Evolutionary conservation across 108 stramenopile genomes (phyloP), one percentile per base, ranked within the genome.

Genomic region (Cyclostephanos invisitatus): DNA sequence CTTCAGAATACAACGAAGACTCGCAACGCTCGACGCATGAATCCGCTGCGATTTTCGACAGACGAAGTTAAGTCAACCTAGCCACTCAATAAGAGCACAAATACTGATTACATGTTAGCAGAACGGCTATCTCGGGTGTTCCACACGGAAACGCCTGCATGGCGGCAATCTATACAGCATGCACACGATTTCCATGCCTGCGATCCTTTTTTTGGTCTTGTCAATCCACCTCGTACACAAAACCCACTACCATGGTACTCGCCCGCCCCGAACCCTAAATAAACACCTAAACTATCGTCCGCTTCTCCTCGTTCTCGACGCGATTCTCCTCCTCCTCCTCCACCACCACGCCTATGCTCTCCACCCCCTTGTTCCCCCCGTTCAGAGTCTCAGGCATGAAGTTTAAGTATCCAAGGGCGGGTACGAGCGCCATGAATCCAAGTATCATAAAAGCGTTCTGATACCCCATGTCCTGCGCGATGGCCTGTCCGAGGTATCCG

Each of bases 381-480:
- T 84, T 46, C 38, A 89, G 78, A 12, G 94, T 95, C 67, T 95
- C 94, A 4, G 94, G 94, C 90, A 95, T 91, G 78, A 73, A 87
- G 40, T 87, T 58, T 54, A 89, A 58, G 66, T 91, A 95, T 36
- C 86, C 59, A 15, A 83, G 56, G 18, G 91, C 91, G 10, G 94
- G 94, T 32, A 91, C 67, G 18, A 86, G 36, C 20, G 91, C 85
- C 77, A 95, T 83, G 60, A 91, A n/a, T 55, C 86, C 85, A 29
- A 95, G 67, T 68, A 95, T 88, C 67, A 84, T 80, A 63, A 91
- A 95, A 9, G 94, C 90, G 48, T 67, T 63, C 37, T 89, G 77
- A 67, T 91, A 91, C 38, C 89, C 91, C 29, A 80, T 59, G 71
- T 95, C 88, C 74, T 91, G 65, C 7, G 94, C 94, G 44, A 95